Evolutionary conservation across 306 rosid species (phyloP).

Genomic region (Dalbergia oliveri): DNA sequence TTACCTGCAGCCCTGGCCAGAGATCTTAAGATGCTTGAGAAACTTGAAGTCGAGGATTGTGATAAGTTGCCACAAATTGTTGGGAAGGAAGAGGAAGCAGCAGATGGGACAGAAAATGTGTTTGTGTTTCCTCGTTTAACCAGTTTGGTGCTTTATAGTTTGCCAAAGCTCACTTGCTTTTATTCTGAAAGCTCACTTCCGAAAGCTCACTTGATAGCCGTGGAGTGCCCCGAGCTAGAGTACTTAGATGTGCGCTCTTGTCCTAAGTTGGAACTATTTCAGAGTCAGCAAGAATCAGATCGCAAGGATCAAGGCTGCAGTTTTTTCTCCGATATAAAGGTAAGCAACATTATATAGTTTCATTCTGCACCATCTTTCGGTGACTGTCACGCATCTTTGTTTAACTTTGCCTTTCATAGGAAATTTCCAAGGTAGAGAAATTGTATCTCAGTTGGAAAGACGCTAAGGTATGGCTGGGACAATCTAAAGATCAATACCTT

Average conservation of each 20-base stretch:
- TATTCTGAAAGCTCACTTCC: background rate
- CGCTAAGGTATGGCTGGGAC: background rate
- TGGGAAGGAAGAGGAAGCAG: background rate
- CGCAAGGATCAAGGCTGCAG: background rate
- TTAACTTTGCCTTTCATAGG: slow-evolving; percentile 8
- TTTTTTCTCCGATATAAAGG: slow-evolving; percentile 1
- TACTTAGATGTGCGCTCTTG: background rate
- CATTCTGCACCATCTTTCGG: too few species aligned
- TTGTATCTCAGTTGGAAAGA: background rate
- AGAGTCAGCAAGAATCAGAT: background rate
- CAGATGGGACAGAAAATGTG: too few species aligned
- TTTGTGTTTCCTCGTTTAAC: slow-evolving; percentile 2
- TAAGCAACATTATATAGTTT: background rate
- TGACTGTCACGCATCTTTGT: background rate
- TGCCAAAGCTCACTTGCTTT: background rate
- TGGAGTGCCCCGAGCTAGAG: background rate
- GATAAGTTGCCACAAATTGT: background rate
- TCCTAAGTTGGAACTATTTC: background rate
- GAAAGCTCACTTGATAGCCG: background rate
- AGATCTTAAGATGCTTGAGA: background rate
- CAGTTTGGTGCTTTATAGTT: rapidly evolving
- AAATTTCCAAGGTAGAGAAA: background rate
- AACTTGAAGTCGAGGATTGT: rapidly evolving
- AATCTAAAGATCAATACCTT: background rate
- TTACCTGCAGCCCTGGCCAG: background rate